Base-by-base conservation (phyloP, 140 eudicot genomes). In the Senecio squalidus region DNA sequence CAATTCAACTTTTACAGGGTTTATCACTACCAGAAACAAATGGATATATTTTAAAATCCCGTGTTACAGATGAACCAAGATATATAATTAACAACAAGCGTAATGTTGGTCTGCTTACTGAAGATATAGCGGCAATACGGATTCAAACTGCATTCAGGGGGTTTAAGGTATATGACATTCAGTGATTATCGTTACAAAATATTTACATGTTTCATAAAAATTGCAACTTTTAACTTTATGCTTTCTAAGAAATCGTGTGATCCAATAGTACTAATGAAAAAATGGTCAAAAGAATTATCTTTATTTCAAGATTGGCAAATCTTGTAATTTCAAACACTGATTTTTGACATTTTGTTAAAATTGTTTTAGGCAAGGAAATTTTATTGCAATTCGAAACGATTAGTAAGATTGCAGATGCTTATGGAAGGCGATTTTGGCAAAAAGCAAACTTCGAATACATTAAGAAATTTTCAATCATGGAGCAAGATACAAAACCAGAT, bases 131-230 rank as follows among this genome's bases (percentile, higher is more conserved):
- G 26, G 98, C 98, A 38, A 81, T 70, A 15, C 66, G 69, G 58
- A 86, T 91, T 59, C 98, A 91, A 73, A 81, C 88, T 68, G 88
- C 88, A 33, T 91, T 71, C 40, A 82, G 98, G 49, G 94, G 86
- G 20, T 75, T 78, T 55, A 71, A 39, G 86, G 98, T 86, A 80
- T 44, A 44, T 50, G 44, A 47, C 52, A 17, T 34, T 49, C 30
- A 31, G 54, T 21, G 8, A 18, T 27, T 15, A 20, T 44, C 23
- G 29, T 53, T 39, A 30, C 10, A 25, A 54, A 53, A 14, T 16
- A 17, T 20, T 5, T 17, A 6, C 21, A 16, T 38, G 14, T 39
- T 28, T 66, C 41, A 25, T 15, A 25, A 25, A 34, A 31, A 0
- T 22, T 0, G 8, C 9, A 23, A 22, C 16, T 20, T 23, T 46